phyloP scores from a whole-genome alignment of 129 eudicot species.

The Flaveria trinervia region DNA sequence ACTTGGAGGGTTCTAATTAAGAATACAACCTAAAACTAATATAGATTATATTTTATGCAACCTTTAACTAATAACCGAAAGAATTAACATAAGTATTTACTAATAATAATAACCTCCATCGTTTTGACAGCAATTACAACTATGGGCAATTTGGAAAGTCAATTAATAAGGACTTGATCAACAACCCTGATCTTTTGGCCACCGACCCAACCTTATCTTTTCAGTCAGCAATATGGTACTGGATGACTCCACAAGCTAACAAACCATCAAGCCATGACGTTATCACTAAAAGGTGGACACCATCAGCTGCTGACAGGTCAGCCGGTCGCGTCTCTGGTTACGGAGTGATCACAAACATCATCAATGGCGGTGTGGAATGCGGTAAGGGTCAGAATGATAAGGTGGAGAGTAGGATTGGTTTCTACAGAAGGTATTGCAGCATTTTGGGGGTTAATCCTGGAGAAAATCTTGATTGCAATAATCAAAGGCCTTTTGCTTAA shows the following conservation, averaged over 20 bases:
- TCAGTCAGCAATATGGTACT: slow-evolving; percentile 59
- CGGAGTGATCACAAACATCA: slow-evolving; percentile 58
- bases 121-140: slow-evolving; percentile 48
- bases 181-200: slow-evolving; percentile 60
- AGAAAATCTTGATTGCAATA: slow-evolving; percentile 45
- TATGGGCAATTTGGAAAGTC: slow-evolving; percentile 52
- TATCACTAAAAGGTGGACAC: slow-evolving; percentile 48
- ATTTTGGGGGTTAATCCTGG: slow-evolving; percentile 43
- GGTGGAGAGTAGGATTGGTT: slow-evolving; percentile 46
- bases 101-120: not conserved
- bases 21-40: too few species aligned
- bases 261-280: slow-evolving; percentile 66
- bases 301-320: slow-evolving; percentile 44
- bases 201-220: slow-evolving; percentile 49
- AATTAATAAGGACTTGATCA: slow-evolving; percentile 38
- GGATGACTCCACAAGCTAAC: slow-evolving; percentile 59
- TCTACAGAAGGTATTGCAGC: slow-evolving; percentile 46
- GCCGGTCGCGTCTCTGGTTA: slow-evolving; percentile 49
- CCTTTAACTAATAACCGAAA: not conserved
- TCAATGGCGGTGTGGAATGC: slow-evolving; percentile 54
- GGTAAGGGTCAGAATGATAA: slow-evolving; percentile 33
- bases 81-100: not conserved
- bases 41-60: not conserved
- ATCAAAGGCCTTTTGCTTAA: slow-evolving; percentile 41
- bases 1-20: too few species aligned